Evolutionary conservation across 2,329 filamentous ascomycete species (phyloP).

Genomic region (Beauveria varroae): DNA sequence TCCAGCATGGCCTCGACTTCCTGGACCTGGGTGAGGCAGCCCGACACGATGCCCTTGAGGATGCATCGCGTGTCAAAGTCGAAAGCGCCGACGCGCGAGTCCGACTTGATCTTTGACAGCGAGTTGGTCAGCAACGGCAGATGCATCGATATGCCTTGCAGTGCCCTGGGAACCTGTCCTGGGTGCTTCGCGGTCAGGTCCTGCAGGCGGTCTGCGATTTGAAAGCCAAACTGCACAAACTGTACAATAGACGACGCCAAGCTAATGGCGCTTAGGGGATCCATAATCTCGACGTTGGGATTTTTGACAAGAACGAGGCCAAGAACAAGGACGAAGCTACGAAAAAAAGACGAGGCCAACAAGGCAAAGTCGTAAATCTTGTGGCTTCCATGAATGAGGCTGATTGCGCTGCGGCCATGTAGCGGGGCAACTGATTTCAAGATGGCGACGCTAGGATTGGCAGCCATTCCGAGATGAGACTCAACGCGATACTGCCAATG

Average conservation of each 20-base stretch:
- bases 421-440: no score
- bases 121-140: constrained; percentile 8
- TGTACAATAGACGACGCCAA: constrained; percentile 8
- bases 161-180: constrained; percentile 5
- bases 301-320: neutral
- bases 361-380: no score
- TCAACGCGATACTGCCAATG: no score
- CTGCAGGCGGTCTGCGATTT: constrained; percentile 8
- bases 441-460: no score
- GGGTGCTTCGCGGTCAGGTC: constrained; percentile 7
- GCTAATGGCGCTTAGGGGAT: constrained; percentile 8
- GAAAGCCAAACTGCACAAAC: constrained; percentile 10
- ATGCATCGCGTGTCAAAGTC: constrained; percentile 10
- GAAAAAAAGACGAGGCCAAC: no score
- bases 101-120: constrained; percentile 5
- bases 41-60: constrained; percentile 9
- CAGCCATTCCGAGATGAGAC: no score
- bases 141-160: constrained; percentile 10
- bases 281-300: neutral
- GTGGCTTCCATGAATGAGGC: no score
- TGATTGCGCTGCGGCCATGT: no score
- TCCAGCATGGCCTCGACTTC: constrained; percentile 8
- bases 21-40: constrained; percentile 6
- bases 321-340: neutral
- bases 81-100: neutral